These are phyloP conservation scores for Heliamphora exappendiculata DNA, from an alignment of 148 eudicot species.

Conservation along the genomic window DNA sequence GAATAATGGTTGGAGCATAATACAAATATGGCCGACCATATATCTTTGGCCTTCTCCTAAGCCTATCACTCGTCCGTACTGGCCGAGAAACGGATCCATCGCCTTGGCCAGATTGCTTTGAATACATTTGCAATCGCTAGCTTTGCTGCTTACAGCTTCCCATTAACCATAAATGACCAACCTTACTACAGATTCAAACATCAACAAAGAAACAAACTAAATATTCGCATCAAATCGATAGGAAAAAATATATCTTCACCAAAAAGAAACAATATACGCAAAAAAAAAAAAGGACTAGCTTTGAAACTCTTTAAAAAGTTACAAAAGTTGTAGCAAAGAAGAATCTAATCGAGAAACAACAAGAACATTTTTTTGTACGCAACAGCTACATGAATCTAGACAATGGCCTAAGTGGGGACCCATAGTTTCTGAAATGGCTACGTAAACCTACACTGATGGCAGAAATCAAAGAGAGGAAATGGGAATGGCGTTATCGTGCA, in stretches of 20 bases:
- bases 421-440: background rate
- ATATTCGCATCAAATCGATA: background rate
- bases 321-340: background rate
- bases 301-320: background rate
- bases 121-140: constrained; percentile 38
- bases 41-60: constrained; percentile 45
- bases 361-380: background rate
- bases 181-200: constrained; percentile 4
- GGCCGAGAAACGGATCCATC: constrained; percentile 41
- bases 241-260: too few relatives aligned
- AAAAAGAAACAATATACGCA: background rate
- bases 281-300: background rate
- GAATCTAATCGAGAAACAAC: background rate
- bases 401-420: background rate
- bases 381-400: background rate
- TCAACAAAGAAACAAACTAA: constrained; percentile 1
- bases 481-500: background rate
- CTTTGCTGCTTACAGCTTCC: constrained; percentile 14
- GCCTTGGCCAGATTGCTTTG: constrained; percentile 52
- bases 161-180: constrained; percentile 10
- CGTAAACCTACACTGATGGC: background rate
- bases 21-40: constrained; percentile 33
- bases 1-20: constrained; percentile 26
- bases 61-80: constrained; percentile 68
- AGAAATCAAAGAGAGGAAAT: background rate